Evolutionary conservation across 371 early-diverging fungal genomes (phyloP).

Genomic region (Apophysomyces ossiformis): DNA sequence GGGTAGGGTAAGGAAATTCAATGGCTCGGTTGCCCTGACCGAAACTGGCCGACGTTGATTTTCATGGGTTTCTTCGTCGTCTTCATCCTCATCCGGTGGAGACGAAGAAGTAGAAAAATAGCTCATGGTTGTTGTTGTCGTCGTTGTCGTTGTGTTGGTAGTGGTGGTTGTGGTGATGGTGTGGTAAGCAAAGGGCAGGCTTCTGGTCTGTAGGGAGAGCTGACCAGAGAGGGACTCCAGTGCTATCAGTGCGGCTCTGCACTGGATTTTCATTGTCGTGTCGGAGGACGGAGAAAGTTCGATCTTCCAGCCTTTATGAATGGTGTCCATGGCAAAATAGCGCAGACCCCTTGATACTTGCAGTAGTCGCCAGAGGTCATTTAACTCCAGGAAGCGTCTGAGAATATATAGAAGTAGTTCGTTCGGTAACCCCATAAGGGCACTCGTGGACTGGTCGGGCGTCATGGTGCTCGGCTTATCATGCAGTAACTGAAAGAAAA

Average conservation of each 20-base stretch:
- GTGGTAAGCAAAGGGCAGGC: slow-evolving; percentile 5
- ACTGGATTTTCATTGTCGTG: slow-evolving; percentile 42
- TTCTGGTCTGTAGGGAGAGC: slow-evolving; percentile 26
- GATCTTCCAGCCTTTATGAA: slow-evolving; percentile 45
- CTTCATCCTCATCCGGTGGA: slow-evolving; percentile 17
- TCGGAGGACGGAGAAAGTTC: slow-evolving; percentile 28
- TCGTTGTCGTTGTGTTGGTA: not conserved
- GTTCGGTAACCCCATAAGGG: slow-evolving; percentile 38
- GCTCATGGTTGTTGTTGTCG: not conserved
- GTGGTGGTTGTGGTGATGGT: slow-evolving; percentile 14
- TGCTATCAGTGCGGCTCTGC: slow-evolving; percentile 44
- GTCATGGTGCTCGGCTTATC: slow-evolving; percentile 1
- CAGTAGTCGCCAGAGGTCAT: slow-evolving; percentile 42
- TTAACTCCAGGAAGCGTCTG: slow-evolving; percentile 37
- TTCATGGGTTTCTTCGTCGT: slow-evolving; percentile 15
- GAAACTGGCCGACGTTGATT: slow-evolving; percentile 6
- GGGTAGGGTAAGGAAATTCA: not conserved
- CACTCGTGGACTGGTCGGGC: slow-evolving; percentile 10
- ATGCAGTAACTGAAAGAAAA: not conserved
- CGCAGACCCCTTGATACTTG: slow-evolving; percentile 38
- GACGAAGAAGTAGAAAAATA: slow-evolving; percentile 14
- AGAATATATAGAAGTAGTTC: slow-evolving; percentile 46
- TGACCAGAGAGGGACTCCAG: slow-evolving; percentile 36
- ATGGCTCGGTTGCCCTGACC: slow-evolving; percentile 3
- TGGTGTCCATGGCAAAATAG: slow-evolving; percentile 36